Evolutionary conservation across 768 basidiomycete species (phyloP).

Genomic region (Sistotremastrum niveocremeum): DNA sequence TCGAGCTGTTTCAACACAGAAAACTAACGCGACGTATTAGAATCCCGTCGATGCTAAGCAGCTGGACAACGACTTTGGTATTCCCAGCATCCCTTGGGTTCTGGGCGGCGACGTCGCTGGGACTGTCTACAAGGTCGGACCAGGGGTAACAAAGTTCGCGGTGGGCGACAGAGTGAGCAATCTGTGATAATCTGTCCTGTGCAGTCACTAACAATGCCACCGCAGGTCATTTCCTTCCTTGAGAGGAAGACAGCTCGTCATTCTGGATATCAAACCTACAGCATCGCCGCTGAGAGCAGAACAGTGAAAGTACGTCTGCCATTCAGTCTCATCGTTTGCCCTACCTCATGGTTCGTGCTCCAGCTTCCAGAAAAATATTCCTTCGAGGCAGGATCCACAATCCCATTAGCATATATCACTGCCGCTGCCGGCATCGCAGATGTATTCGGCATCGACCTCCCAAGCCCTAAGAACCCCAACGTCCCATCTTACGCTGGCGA

Average conservation of each 20-base stretch:
- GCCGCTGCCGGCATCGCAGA: constrained; percentile 28
- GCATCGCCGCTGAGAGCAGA: constrained; percentile 15
- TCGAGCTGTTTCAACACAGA: neutral
- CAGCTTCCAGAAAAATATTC: constrained; percentile 30
- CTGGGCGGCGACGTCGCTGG: constrained; percentile 6
- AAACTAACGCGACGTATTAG: neutral
- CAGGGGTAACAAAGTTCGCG: constrained; percentile 5
- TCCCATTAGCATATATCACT: constrained; percentile 30
- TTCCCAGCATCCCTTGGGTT: constrained; percentile 2
- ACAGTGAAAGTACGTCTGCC: constrained; percentile 23
- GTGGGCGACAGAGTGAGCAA: constrained; percentile 4
- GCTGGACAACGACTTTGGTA: constrained; percentile 1
- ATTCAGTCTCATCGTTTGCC: neutral
- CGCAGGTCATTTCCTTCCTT: neutral
- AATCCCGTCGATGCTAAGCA: constrained; percentile 9
- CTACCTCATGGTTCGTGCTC: neutral
- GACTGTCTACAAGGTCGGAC: constrained; percentile 3
- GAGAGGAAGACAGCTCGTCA: constrained; percentile 7
- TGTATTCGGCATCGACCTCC: constrained; percentile 19
- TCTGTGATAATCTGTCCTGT: too few species aligned
- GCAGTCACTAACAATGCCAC: too few species aligned
- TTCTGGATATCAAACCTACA: constrained; percentile 18
- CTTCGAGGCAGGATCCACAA: constrained; percentile 24
- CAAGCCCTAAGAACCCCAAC: constrained; percentile 20
- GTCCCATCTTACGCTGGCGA: constrained; percentile 17